Base-by-base conservation (phyloP, 164 flowering plant genomes). In the Berberis thunbergii region DNA sequence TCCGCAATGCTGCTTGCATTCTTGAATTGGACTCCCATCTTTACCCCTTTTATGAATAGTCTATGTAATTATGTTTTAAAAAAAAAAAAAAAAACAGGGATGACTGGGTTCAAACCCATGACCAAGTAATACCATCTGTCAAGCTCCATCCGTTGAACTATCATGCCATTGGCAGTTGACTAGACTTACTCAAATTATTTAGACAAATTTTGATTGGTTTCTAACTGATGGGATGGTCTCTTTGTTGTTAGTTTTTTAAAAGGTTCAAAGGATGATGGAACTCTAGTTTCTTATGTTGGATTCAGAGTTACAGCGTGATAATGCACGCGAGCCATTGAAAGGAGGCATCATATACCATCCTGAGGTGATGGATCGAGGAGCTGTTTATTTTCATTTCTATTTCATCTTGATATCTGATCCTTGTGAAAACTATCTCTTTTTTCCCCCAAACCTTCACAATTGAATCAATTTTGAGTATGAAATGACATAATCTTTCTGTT, bases 221-320 rank as follows among this genome's bases (percentile, higher is more conserved):
- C 56, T 68, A n/a, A 6, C 41, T 43, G 6, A 11, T 13, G 48
- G 57, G 62, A 57, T 41, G 46, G 63, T 60, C 46, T 26, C 38
- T 43, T 41, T 2, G 58, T 26, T 68, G 6, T 62, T 49, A 52
- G 55, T 66, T 44, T 13, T 59, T 50, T 54, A 4, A 8, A 69
- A 89, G 98, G 97, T 92, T 97, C 98, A 0, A 92, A 84, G 69
- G 98, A 92, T 67, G 96, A 92, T 65, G 98, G 96, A 10, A 83
- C 75, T 6, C 67, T 92, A 73, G 96, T 71, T 54, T 85, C 98
- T 0, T 89, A 79, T 64, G 75, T 92, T 64, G 96, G 98, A 61
- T 91, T 86, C 61, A 83, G 97, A 73, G 85, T 91, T 26, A 41
- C 97, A 91, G 66, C 96, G 88, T 75, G 97, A 91, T 66, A 91